Evolutionary conservation across 192 early-diverging fungal genomes (phyloP).

Genomic region (Coemansia erecta): DNA sequence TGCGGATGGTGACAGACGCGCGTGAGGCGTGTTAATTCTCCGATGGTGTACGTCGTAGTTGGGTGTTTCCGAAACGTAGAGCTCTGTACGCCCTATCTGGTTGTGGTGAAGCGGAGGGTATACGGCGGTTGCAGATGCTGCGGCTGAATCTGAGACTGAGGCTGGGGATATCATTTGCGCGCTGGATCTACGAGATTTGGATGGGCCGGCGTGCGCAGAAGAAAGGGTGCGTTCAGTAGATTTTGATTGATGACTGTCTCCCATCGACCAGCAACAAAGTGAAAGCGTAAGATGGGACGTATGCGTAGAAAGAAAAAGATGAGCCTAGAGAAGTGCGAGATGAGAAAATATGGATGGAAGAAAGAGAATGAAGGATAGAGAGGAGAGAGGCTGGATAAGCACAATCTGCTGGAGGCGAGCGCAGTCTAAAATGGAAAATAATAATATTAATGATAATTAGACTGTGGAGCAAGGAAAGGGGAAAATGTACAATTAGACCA

Average conservation of each 20-base stretch:
- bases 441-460: no score
- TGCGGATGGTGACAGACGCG: constrained; percentile 5
- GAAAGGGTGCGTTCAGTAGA: constrained; percentile 8
- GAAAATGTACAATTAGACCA: no score
- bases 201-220: constrained; percentile 1
- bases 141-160: constrained; percentile 4
- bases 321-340: no score
- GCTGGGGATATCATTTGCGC: constrained; percentile 21
- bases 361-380: no score
- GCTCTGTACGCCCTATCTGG: not conserved
- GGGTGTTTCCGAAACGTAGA: constrained; percentile 8
- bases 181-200: constrained; percentile 7
- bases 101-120: constrained; percentile 7
- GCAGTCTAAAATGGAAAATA: no score
- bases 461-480: no score
- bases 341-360: not conserved
- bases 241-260: constrained; percentile 1
- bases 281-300: not conserved
- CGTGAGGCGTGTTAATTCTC: not conserved
- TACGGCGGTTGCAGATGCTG: constrained; percentile 2
- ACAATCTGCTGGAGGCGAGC: no score
- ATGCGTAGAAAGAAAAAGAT: not conserved
- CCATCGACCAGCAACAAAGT: constrained; percentile 11
- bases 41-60: constrained; percentile 17
- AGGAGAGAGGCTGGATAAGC: no score